These are phyloP conservation scores for Phlyctochytrium planicorne DNA, from an alignment of 192 early-diverging fungal genomes.

Conservation along the genomic window DNA sequence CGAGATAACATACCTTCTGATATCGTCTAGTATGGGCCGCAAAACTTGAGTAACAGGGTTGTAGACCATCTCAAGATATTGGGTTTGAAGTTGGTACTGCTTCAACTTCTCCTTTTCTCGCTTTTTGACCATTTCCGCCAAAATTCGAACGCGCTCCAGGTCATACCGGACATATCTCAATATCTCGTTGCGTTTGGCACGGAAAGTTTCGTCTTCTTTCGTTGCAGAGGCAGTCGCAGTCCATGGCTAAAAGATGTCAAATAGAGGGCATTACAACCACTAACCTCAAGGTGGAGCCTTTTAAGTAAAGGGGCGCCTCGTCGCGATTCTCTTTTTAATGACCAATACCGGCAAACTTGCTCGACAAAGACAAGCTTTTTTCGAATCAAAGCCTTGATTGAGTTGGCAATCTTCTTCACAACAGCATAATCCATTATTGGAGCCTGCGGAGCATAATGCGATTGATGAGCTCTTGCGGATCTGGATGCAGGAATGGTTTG, in stretches of 20 bases:
- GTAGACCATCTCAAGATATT: constrained; percentile 65
- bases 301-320: constrained; percentile 94
- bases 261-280: neutral
- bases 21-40: constrained; percentile 61
- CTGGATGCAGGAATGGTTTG: neutral
- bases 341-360: constrained; percentile 87
- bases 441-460: constrained; percentile 58
- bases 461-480: constrained; percentile 52
- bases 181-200: constrained; percentile 65
- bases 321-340: constrained; percentile 85
- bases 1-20: constrained; percentile 60
- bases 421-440: constrained; percentile 68
- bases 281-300: constrained; percentile 88
- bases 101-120: constrained; percentile 45
- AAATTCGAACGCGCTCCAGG: constrained; percentile 83
- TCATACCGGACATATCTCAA: constrained; percentile 61
- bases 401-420: constrained; percentile 45
- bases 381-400: constrained; percentile 26
- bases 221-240: constrained; percentile 70
- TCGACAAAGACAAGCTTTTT: constrained; percentile 61
- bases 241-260: constrained; percentile 66
- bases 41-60: constrained; percentile 72
- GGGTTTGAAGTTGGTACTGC: constrained; percentile 52
- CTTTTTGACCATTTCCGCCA: constrained; percentile 74
- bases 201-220: constrained; percentile 41